Conservation (phyloP, 306 rosid genomes). For the Sechiopsis laciniata region DNA sequence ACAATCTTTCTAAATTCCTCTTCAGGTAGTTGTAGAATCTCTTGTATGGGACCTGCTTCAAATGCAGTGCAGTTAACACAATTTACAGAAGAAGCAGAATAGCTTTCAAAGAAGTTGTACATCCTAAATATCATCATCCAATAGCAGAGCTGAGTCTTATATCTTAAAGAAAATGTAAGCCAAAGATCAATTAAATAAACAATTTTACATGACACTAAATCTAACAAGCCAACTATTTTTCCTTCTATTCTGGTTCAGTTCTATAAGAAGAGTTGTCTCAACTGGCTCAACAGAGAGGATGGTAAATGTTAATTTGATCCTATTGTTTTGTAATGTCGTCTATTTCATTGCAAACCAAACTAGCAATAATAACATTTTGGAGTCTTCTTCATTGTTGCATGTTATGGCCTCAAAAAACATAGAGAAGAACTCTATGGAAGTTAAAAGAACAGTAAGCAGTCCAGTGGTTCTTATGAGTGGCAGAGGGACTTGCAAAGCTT, state of each 20-base stretch:
- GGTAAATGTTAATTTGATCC: neutral
- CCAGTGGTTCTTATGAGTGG: neutral
- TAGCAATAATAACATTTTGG: neutral
- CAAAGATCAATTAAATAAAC: neutral
- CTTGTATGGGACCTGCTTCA: constrained; percentile 57
- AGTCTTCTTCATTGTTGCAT: neutral
- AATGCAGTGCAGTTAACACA: neutral
- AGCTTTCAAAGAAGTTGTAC: neutral
- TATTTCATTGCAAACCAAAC: neutral
- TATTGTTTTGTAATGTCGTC: neutral
- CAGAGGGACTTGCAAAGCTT: neutral
- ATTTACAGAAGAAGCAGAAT: neutral
- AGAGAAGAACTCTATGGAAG: neutral
- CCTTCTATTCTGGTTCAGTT: neutral
- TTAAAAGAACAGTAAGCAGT: neutral
- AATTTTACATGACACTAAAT: neutral
- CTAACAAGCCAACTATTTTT: neutral
- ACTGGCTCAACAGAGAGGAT: neutral
- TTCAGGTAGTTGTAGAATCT: constrained; percentile 47
- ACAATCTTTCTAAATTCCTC: constrained; percentile 53
- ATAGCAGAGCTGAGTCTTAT: neutral
- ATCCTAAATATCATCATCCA: neutral
- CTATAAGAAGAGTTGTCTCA: neutral
- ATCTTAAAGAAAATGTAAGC: neutral
- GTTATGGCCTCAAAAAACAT: neutral